Conservation (phyloP, 805 yeast genomes). For the Dipodascopsis tothii region DNA sequence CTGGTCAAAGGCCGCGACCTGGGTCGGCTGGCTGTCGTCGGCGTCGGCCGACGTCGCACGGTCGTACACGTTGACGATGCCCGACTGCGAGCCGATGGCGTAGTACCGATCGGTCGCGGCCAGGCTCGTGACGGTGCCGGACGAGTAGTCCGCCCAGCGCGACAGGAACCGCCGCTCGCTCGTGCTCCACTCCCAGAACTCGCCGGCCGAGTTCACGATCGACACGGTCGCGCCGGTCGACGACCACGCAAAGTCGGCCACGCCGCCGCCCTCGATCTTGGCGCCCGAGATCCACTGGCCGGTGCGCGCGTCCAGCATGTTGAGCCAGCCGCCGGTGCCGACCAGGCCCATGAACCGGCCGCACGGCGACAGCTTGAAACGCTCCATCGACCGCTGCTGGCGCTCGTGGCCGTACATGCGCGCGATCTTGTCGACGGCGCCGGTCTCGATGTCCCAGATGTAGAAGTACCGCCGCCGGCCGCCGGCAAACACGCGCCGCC, state of each 20-base stretch:
- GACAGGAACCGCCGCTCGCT: constrained; percentile 43
- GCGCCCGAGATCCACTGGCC: constrained; percentile 87
- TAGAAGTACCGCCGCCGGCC: constrained; percentile 91
- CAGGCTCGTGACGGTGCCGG: constrained; percentile 72
- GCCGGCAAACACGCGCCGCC: constrained; percentile 61
- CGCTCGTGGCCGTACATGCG: constrained; percentile 87
- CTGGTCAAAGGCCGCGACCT: constrained; percentile 64
- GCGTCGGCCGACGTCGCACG: constrained; percentile 33
- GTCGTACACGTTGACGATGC: constrained; percentile 84
- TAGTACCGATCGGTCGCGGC: constrained; percentile 66
- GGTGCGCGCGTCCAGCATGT: constrained; percentile 62
- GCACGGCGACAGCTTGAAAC: constrained; percentile 62
- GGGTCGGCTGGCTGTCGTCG: constrained; percentile 37
- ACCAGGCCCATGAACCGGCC: constrained; percentile 67
- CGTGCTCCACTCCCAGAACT: constrained; percentile 78
- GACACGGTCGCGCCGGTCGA: constrained; percentile 41
- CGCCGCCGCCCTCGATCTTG: constrained; percentile 71
- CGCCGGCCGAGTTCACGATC: constrained; percentile 70
- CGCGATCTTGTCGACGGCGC: constrained; percentile 72
- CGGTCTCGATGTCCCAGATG: constrained; percentile 77
- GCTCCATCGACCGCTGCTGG: constrained; percentile 79
- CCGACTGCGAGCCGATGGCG: constrained; percentile 83
- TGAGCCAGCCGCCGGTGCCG: constrained; percentile 89
- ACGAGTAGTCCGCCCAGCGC: constrained; percentile 76
- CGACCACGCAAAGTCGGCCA: constrained; percentile 73